Base-by-base conservation (phyloP, 148 eudicot species). In the Amaranthus cruentus region DNA sequence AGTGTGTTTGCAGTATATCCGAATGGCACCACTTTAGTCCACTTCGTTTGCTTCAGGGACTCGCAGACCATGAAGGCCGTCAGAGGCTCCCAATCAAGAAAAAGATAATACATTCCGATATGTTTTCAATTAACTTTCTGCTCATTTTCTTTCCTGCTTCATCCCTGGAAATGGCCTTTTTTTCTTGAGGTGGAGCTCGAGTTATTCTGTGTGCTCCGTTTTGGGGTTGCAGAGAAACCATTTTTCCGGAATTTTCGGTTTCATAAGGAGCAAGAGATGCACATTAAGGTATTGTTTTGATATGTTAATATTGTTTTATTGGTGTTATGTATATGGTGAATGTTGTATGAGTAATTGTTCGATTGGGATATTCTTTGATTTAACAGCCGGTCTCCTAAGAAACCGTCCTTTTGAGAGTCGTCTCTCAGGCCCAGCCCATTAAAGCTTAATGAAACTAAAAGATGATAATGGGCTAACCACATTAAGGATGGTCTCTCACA, bases 1-100 rank as follows among this genome's bases (percentile, higher is more conserved):
- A 96, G 99, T 78, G 99, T 92, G 21, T 96, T 96, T 81, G 97
- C 99, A n/a, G 96, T 96, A 73, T 96, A 92, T 75, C 99, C 99
- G 5, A 96, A 96, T 54, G 92, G 94, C 3, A 87, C 84, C 74
- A 96, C 97, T 21, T 78, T 96, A 47, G 99, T 96, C 69, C 99
- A 96, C 76, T 96, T 96, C 75, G 96, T 89, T 73, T 96, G 99
- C 87, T 96, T 96, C 79, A 87, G 85, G 77, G 99, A 96, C 73
- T 89, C 99, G 3, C 99, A 92, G 80, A 92, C 70, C 82, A 92
- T 96, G 97, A 96, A 90, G 76, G 92, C 96, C 48, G 94, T 79
- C 46, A 92, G 79, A 85, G 91, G 96, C 68, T 61, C 94, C 38
- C 88, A 84, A 6, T 69, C 78, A 38, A 71, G 87, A 73, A 91